Base-by-base conservation (phyloP, 208 protist species). In the Leishmania arabica region DNA sequence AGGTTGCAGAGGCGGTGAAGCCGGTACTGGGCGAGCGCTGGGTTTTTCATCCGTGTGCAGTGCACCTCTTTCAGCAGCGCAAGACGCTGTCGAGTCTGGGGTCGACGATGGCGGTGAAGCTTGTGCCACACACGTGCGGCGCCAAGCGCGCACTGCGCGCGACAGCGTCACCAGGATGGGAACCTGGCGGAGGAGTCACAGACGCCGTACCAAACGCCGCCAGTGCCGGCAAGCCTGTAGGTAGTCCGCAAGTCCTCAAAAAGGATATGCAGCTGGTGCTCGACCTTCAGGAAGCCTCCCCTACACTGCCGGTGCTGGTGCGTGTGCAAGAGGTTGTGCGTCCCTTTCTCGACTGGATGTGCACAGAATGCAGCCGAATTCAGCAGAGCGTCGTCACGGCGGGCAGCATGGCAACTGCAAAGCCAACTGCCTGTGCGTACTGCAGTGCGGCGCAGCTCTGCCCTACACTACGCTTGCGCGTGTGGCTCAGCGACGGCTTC, bases 41-140 rank as follows among this genome's bases (percentile, higher is more conserved):
- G 90, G 86, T 86, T 24, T 92, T 97, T 70, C 82, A 78, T 66
- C 77, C 73, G 37, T 89, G 86, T 80, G 79, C 76, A 0, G 90
- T 96, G 9, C 83, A 90, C 15, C 78, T 92, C 42, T 97, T 95
- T 77, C 86, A 87, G 84, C 85, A 80, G 17, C 76, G 81, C 37
- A 88, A 93, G 73, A 91, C 85, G 24, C 85, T 96, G 1, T 93
- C 90, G 3, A 80, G 79, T 70, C 42, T 62, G 7, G 6, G 47
- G 34, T 83, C 54, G 8, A 85, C 80, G 3, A 86, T 89, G 84
- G 81, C 84, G 17, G 84, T 91, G 79, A 71, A 76, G 37, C 68
- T 84, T 8, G 56, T 68, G 40, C 34, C 74, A 49, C 74, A 19
- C 56, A 9, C n/a, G 3, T 1, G 24, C 27, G 15, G 24, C 8